A percentile compares a stretch with the other conserved stretches of the same genome.
phyloP scores from a whole-genome alignment of 2,329 filamentous ascomycete genomes.

The Ophiostoma sp. region DNA sequence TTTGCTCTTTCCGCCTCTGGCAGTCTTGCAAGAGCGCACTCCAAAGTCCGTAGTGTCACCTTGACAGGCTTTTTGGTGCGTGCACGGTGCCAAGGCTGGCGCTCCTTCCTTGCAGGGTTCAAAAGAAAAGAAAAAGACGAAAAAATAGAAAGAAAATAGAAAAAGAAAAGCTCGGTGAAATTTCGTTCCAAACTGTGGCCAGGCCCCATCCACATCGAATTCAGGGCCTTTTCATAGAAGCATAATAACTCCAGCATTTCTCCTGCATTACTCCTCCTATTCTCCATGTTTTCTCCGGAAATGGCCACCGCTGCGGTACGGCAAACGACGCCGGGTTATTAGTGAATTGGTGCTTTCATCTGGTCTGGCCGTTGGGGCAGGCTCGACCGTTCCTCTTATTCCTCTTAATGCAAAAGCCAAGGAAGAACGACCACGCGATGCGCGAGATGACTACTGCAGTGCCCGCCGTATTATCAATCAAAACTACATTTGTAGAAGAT shows the following conservation, averaged over 20 bases:
- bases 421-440: background rate
- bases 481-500: background rate
- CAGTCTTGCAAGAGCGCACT: constrained; percentile 1
- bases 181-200: background rate
- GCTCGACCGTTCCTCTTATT: background rate
- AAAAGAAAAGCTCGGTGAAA: background rate
- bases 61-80: background rate
- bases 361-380: background rate
- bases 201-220: background rate
- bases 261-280: background rate
- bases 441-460: background rate
- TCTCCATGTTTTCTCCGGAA: constrained; percentile 16
- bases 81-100: background rate
- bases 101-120: background rate
- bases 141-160: background rate
- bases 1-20: background rate
- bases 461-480: background rate
- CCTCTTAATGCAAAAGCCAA: background rate
- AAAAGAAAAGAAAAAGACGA: background rate
- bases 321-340: background rate
- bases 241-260: background rate
- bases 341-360: background rate
- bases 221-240: background rate
- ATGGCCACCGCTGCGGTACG: background rate
- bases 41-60: constrained; percentile 10